A percentile compares a stretch with the other conserved stretches of the same genome.
phyloP scores from a whole-genome alignment of 2,329 filamentous ascomycete genomes.

The Ophiosphaerella korrae region DNA sequence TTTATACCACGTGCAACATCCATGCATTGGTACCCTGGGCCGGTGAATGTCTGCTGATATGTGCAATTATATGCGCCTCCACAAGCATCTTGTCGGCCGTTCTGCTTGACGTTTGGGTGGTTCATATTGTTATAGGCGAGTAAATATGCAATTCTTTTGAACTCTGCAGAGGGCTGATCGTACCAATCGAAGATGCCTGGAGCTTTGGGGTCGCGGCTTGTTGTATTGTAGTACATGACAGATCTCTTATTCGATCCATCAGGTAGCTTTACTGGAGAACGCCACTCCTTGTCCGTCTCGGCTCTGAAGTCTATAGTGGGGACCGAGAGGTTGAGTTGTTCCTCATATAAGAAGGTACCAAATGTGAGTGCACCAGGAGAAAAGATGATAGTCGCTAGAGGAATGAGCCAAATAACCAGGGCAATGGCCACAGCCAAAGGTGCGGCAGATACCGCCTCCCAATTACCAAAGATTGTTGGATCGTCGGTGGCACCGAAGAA shows the following conservation, averaged over 20 bases:
- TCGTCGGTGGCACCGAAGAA: slow-evolving; percentile 44
- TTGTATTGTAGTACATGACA: slow-evolving; percentile 44
- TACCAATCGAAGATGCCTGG: slow-evolving; percentile 44
- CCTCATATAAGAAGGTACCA: slow-evolving; percentile 29
- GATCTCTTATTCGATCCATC: slow-evolving; percentile 33
- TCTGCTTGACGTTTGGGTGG: slow-evolving; percentile 27
- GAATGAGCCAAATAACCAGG: slow-evolving; percentile 42
- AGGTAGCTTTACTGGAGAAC: slow-evolving; percentile 29
- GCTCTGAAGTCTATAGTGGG: slow-evolving; percentile 35
- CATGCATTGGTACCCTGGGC: slow-evolving; percentile 41
- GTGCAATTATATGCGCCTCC: slow-evolving; percentile 44
- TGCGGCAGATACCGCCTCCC: slow-evolving; percentile 38
- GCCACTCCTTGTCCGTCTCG: slow-evolving; percentile 42
- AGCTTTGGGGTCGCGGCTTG: slow-evolving; percentile 20
- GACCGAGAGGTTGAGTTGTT: slow-evolving; percentile 8
- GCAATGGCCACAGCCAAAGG: slow-evolving; percentile 34
- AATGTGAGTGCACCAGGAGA: slow-evolving; percentile 46
- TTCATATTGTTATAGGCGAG: slow-evolving; percentile 38
- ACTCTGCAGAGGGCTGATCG: slow-evolving; percentile 40
- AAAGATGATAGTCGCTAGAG: slow-evolving; percentile 47
- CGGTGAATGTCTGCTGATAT: slow-evolving; percentile 36
- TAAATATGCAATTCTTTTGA: slow-evolving; percentile 36
- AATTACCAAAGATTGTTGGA: slow-evolving; percentile 39
- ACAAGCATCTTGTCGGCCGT: slow-evolving; percentile 44
- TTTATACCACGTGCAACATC: slow-evolving; percentile 22